Percentiles rank a stretch among this genome's conserved stretches.
These are phyloP conservation scores for Xylaria grammica DNA, from an alignment of 495 filamentous ascomycete genomes.

Conservation along the genomic window DNA sequence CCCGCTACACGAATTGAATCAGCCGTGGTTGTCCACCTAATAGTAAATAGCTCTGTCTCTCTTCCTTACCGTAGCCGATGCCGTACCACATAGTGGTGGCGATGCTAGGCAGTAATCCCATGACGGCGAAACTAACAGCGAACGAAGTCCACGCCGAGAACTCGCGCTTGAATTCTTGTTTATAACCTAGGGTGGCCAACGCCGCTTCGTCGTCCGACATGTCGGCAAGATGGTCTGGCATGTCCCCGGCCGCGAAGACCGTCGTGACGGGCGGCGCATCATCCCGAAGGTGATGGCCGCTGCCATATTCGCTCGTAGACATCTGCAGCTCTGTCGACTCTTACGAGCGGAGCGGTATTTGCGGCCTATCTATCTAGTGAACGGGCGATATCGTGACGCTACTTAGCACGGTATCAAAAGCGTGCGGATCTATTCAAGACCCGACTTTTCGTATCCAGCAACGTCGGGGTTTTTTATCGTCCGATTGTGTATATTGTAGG, in stretches of 20 bases:
- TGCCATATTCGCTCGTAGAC: slow-evolving; percentile 6
- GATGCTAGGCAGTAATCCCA: slow-evolving; percentile 76
- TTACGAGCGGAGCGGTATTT: neutral
- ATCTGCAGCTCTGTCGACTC: neutral
- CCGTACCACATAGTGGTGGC: slow-evolving; percentile 79
- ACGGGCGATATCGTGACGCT: neutral
- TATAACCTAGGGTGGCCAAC: slow-evolving; percentile 74
- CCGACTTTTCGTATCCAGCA: neutral
- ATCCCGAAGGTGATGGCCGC: neutral
- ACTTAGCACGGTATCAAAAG: neutral
- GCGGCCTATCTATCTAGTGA: neutral
- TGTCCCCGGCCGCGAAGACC: slow-evolving; percentile 66
- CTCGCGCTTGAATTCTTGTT: slow-evolving; percentile 81
- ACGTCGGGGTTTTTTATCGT: neutral
- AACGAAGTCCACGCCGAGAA: slow-evolving; percentile 86
- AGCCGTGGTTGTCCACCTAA: slow-evolving; percentile 5
- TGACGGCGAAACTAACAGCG: slow-evolving; percentile 76
- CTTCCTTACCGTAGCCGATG: slow-evolving; percentile 68
- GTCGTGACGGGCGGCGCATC: slow-evolving; percentile 68
- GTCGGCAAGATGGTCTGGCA: slow-evolving; percentile 51
- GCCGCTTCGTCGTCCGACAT: slow-evolving; percentile 67
- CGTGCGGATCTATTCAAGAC: neutral
- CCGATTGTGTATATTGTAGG: too few species aligned
- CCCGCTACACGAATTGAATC: slow-evolving; percentile 49
- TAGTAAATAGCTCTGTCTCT: neutral